Base-by-base conservation (phyloP, 2,329 filamentous ascomycete species). In the Aspergillus hiratsukae region DNA sequence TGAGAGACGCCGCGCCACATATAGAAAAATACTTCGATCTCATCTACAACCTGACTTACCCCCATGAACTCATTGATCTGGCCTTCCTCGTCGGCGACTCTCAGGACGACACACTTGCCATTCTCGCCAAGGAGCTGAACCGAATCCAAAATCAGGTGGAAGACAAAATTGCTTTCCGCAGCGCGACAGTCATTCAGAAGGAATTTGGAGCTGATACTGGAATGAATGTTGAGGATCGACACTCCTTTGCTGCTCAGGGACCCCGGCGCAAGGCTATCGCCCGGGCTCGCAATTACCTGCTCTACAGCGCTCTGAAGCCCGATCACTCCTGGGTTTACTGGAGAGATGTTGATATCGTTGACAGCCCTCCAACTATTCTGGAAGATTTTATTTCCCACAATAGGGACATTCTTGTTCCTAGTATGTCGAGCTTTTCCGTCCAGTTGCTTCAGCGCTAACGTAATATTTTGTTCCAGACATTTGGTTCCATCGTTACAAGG, bases 241-340 rank as follows among this genome's bases (percentile, higher is more conserved):
- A 99, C 72, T 85, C 85, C 0, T 97, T 92, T 68, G 86, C 85
- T 57, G 91, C 90, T 1, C 94, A 99, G 71, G 94, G 87, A 1
- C 92, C 93, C 5, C 85, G 94, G 61, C 86, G 94, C 63, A 97
- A 93, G 77, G 86, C 88, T 37, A 92, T 99, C 84, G 94, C 89
- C 48, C 86, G 83, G 64, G 94, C 94, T 28, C 85, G 94, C 65
- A 99, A 99, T 74, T 99, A 96, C 74, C 81, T 99, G 21, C 83
- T 99, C 1, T 84, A 86, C 31, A 81, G 90, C 0, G 88, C 94
- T 3, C 72, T 99, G 67, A 96, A 95, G 78, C 86, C 91, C 0
- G 91, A 97, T 59, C 94, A 99, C 72, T 93, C 91, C 8, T 99
- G 94, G 94, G 92, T 97, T 8, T 97, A 97, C 75, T 99, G 94